Conservation (phyloP, 441 rosid species). For the Euphorbia celastroides region DNA sequence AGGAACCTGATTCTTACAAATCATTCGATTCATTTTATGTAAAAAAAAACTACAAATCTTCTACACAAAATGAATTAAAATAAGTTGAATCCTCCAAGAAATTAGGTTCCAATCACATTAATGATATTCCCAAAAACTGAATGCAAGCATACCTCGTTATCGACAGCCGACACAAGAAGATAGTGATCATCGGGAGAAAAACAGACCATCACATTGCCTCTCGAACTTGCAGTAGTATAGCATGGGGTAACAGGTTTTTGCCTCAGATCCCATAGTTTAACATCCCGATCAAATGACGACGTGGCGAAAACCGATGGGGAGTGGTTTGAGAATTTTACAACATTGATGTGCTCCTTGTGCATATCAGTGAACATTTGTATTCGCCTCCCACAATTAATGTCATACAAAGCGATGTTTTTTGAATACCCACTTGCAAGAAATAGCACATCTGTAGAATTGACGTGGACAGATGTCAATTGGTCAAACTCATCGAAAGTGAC, state of each 20-base stretch:
- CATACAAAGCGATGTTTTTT: constrained; percentile 78
- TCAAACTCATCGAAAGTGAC: constrained; percentile 82
- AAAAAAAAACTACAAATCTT: too few species aligned
- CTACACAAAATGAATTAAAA: too few species aligned
- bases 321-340: constrained; percentile 86
- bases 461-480: constrained; percentile 88
- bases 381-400: constrained; percentile 64
- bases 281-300: constrained; percentile 86
- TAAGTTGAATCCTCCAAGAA: too few species aligned
- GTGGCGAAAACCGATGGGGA: constrained; percentile 84
- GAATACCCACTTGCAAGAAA: constrained; percentile 97
- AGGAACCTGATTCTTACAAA: too few species aligned
- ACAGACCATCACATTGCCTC: constrained; percentile 97
- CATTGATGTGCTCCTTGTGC: constrained; percentile 91
- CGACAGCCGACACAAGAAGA: constrained; percentile 91
- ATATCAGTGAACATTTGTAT: constrained; percentile 73
- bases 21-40: too few species aligned
- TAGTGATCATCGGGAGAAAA: constrained; percentile 96
- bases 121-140: too few species aligned
- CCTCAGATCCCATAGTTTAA: constrained; percentile 92
- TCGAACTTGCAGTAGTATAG: constrained; percentile 72
- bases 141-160: constrained; percentile 69
- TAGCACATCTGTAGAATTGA: constrained; percentile 73
- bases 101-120: too few species aligned
- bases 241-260: constrained; percentile 74